Conservation (phyloP, 1,284 basidiomycete species). For the Leccinum cinnamomeum region DNA sequence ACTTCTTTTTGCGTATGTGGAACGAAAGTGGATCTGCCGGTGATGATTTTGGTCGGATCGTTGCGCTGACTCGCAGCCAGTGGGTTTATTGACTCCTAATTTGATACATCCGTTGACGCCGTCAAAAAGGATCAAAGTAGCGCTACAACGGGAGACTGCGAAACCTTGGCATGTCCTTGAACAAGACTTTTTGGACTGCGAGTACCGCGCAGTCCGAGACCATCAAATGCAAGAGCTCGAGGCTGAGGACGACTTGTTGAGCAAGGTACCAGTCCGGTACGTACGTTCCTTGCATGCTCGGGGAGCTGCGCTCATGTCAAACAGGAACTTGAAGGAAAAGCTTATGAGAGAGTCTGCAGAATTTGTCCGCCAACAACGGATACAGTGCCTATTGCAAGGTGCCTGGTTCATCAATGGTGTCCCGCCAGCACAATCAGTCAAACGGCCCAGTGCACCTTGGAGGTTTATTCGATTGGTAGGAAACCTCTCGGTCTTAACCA, state of each 20-base stretch:
- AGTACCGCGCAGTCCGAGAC: conserved; percentile 87
- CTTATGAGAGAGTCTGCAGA: conserved; percentile 92
- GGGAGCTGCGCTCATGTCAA: conserved; percentile 8
- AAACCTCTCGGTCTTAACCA: conserved; percentile 4
- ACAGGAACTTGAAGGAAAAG: conserved; percentile 83
- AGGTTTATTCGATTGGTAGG: conserved; percentile 75
- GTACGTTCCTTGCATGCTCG: conserved; percentile 27
- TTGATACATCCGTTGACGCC: conserved; percentile 12
- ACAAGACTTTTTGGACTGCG: conserved; percentile 80
- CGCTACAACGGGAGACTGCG: conserved; percentile 72
- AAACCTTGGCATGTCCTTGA: conserved; percentile 87
- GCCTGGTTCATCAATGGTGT: conserved; percentile 87
- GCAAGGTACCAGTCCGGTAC: conserved; percentile 81
- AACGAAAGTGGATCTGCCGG: conserved; percentile 83
- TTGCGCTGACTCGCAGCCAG: conserved; percentile 85
- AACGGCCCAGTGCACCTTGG: conserved; percentile 66
- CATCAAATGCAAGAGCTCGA: conserved; percentile 94
- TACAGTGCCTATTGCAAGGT: conserved; percentile 86
- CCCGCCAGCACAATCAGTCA: conserved; percentile 47
- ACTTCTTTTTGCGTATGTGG: conserved; percentile 96
- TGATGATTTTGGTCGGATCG: conserved; percentile 81
- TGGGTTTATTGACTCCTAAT: conserved; percentile 41
- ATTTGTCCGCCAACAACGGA: conserved; percentile 88
- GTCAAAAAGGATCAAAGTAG: conserved; percentile 65
- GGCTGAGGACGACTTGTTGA: conserved; percentile 86